Evolutionary conservation across 345 rosid species (phyloP), one percentile per base, ranked within the genome.

Genomic region (Populus simonii): DNA sequence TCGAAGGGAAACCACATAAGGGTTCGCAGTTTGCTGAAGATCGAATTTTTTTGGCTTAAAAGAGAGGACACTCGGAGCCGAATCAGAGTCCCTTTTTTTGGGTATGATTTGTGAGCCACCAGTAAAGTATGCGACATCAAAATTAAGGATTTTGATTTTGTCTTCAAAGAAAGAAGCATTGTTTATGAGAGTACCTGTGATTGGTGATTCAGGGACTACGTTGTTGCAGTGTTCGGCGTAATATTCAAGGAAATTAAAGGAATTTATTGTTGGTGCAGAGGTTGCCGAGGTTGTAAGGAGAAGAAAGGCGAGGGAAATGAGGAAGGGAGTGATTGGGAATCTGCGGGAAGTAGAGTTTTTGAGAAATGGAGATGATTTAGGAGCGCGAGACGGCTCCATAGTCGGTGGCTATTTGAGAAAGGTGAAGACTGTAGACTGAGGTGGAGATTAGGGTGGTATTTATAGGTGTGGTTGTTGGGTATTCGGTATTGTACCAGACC

Each of bases 191-290:
- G 74, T 73, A 6, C 78, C 88, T n/a, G 78, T 59, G 15, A 43
- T 51, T 8, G 84, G 86, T 22, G 88, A 79, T 25, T 73, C 77
- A 4, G 90, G 89, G 41, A 94, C 89, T 63, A 87, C 65, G 81
- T 79, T 79, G 70, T 81, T 77, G 82, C 97, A 94, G 84, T 84
- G 82, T 66, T 80, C 72, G 85, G 86, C 63, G 85, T 92, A 94
- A 62, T 81, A 51, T 15, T 55, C 2, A 15, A 78, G 78, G 70
- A 73, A 62, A 41, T 77, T 77, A 68, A 11, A 15, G 66, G 33
- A 27, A 36, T 57, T 39, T 15, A 18, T 53, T 25, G 76, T 41
- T 36, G 65, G 29, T 55, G 76, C 15, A 13, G 80, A 33, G 55
- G 82, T 25, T 67, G 86, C 18, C 55, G 78, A 27, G 20, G 72